phyloP scores from a whole-genome alignment of 495 filamentous ascomycete species.

The Neurospora sp. region DNA sequence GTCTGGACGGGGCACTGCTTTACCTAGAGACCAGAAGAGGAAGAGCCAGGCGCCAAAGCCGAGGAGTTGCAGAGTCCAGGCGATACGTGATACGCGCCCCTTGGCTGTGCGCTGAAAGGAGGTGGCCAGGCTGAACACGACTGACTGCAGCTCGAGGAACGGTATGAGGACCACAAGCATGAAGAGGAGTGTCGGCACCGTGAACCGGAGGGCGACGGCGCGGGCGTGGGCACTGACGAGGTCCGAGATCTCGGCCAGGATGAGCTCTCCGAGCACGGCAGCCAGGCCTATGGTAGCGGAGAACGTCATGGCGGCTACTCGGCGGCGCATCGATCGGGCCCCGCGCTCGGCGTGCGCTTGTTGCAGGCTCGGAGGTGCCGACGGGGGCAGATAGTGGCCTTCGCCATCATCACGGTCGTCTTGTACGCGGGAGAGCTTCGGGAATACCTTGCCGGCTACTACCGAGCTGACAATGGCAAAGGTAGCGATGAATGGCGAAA shows the following conservation, averaged over 20 bases:
- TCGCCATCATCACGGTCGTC: conserved; percentile 32
- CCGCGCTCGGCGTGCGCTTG: conserved; percentile 42
- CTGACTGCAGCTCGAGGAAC: conserved; percentile 57
- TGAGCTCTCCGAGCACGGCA: conserved; percentile 61
- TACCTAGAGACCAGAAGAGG: conserved; percentile 66
- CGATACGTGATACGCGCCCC: conserved; percentile 35
- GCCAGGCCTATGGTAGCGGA: conserved; percentile 62
- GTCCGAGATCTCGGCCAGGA: conserved; percentile 72
- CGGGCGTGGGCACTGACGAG: conserved; percentile 52
- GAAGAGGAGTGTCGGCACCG: conserved; percentile 53
- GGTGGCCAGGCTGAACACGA: conserved; percentile 43
- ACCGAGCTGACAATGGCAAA: conserved; percentile 47
- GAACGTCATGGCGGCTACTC: conserved; percentile 54
- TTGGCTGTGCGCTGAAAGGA: conserved; percentile 39
- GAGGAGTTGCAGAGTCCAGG: conserved; percentile 48
- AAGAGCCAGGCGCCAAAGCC: conserved; percentile 54
- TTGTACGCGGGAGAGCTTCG: conserved; percentile 47
- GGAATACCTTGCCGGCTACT: conserved; percentile 53
- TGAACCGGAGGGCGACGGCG: conserved; percentile 50
- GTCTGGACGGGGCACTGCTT: conserved; percentile 38
- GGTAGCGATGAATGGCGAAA: conserved; percentile 47
- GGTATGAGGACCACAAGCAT: conserved; percentile 60
- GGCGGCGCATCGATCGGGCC: conserved; percentile 33
- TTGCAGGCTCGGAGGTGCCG: conserved; percentile 38
- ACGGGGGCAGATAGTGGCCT: conserved; percentile 43